Conservation (phyloP, 2,329 filamentous ascomycete genomes). For the Shiraia bambusicola region DNA sequence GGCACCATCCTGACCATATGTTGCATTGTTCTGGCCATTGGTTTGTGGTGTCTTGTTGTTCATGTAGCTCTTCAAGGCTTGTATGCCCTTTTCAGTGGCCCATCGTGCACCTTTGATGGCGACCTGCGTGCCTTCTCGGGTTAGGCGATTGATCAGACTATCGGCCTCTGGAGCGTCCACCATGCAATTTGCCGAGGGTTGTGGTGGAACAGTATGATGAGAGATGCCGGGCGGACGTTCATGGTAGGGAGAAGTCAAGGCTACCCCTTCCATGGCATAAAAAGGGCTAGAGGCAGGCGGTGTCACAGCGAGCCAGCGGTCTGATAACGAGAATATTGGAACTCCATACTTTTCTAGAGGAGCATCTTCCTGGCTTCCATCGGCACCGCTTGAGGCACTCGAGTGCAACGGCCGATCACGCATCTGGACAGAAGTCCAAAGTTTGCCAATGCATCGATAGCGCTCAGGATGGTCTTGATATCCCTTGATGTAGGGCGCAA, state of each 20-base stretch:
- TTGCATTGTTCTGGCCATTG: conserved; percentile 17
- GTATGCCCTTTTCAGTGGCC: conserved; percentile 74
- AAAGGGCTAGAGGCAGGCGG: conserved; percentile 71
- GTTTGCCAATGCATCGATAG: conserved; percentile 76
- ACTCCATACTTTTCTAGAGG: conserved; percentile 51
- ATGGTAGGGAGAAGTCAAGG: conserved; percentile 54
- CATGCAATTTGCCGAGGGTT: conserved; percentile 66
- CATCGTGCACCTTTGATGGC: conserved; percentile 73
- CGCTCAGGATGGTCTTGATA: conserved; percentile 29
- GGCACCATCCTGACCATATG: conserved; percentile 41
- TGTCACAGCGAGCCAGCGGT: conserved; percentile 76
- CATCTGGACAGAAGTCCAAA: conserved; percentile 83
- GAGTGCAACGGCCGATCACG: conserved; percentile 39
- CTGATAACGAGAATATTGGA: conserved; percentile 68
- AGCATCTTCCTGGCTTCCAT: conserved; percentile 38
- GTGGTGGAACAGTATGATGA: conserved; percentile 67
- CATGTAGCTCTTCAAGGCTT: conserved; percentile 81
- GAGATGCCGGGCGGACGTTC: conserved; percentile 58
- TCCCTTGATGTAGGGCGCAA: conserved; percentile 39
- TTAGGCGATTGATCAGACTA: conserved; percentile 72
- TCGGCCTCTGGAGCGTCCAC: conserved; percentile 73
- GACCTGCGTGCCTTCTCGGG: conserved; percentile 77
- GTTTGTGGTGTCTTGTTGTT: conserved; percentile 56
- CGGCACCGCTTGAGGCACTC: conserved; percentile 39
- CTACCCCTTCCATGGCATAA: conserved; percentile 67